phyloP scores from a whole-genome alignment of 148 eudicot genomes.

The Rhododendron griersonianum region DNA sequence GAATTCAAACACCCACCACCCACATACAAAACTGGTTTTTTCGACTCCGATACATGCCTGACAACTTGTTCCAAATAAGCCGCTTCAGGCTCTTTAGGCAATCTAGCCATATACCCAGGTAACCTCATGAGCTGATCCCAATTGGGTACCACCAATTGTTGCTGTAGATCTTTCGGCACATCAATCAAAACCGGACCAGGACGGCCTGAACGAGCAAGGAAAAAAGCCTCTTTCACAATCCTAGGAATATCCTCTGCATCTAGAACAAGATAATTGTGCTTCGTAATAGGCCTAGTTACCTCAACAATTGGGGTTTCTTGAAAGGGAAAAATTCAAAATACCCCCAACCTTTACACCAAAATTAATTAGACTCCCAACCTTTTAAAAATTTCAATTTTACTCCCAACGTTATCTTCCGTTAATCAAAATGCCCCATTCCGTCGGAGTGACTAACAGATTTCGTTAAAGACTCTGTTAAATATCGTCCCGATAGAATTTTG shows the following conservation, averaged over 20 bases:
- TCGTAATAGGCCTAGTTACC: conserved; percentile 81
- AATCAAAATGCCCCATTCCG: too few relatives aligned
- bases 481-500: too few relatives aligned
- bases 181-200: conserved; percentile 91
- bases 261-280: conserved; percentile 78
- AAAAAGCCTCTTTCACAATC: conserved; percentile 76
- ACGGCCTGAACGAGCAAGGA: conserved; percentile 61
- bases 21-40: conserved; percentile 73
- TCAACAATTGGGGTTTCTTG: conserved; percentile 95
- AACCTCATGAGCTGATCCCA: conserved; percentile 43
- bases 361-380: too few relatives aligned
- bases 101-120: conserved; percentile 59
- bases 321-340: too few relatives aligned
- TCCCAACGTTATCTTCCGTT: too few relatives aligned
- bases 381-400: too few relatives aligned
- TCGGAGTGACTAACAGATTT: too few relatives aligned
- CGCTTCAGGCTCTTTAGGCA: conserved; percentile 42
- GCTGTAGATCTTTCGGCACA: conserved; percentile 84
- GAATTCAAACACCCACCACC: conserved; percentile 91
- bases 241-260: conserved; percentile 86
- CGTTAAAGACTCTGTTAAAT: too few relatives aligned
- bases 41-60: conserved; percentile 59
- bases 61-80: conserved; percentile 57
- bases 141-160: conserved; percentile 44
- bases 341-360: too few relatives aligned